These are phyloP conservation scores for Cystoderma amianthinum DNA, from an alignment of 768 basidiomycete genomes.

Conservation along the genomic window DNA sequence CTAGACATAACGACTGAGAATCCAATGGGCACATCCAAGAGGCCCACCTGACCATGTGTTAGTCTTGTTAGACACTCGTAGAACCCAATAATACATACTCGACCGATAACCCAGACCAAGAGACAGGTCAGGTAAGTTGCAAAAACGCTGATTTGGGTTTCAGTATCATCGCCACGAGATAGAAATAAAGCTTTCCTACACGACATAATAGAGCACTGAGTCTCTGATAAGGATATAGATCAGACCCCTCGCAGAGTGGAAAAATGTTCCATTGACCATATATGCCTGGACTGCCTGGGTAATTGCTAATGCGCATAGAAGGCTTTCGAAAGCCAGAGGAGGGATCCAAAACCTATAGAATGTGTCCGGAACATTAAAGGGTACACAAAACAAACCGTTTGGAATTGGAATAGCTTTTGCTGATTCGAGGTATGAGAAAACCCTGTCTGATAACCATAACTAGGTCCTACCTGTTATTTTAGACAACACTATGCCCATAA, in stretches of 20 bases:
- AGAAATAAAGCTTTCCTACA: neutral
- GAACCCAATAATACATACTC: too few relatives aligned
- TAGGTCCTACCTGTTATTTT: too few relatives aligned
- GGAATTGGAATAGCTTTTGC: neutral
- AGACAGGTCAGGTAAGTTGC: too few relatives aligned
- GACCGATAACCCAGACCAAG: too few relatives aligned
- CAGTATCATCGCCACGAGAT: neutral
- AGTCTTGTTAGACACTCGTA: too few relatives aligned
- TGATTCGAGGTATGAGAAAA: neutral
- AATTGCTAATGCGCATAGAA: neutral
- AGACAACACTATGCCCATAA: too few relatives aligned
- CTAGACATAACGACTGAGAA: too few relatives aligned
- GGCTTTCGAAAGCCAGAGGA: neutral
- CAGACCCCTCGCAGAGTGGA: neutral
- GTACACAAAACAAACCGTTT: neutral
- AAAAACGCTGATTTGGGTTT: too few relatives aligned
- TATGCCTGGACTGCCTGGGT: neutral
- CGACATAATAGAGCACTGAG: neutral
- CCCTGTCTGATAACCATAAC: too few relatives aligned
- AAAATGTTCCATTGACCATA: neutral
- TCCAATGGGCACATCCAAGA: too few relatives aligned
- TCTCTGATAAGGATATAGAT: neutral
- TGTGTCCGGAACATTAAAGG: neutral
- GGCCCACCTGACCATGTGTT: too few relatives aligned
- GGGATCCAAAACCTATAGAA: neutral